Evolutionary conservation across 2,329 filamentous ascomycete genomes (phyloP).

Genomic region (Dryadomyces quercus-mongolicae): DNA sequence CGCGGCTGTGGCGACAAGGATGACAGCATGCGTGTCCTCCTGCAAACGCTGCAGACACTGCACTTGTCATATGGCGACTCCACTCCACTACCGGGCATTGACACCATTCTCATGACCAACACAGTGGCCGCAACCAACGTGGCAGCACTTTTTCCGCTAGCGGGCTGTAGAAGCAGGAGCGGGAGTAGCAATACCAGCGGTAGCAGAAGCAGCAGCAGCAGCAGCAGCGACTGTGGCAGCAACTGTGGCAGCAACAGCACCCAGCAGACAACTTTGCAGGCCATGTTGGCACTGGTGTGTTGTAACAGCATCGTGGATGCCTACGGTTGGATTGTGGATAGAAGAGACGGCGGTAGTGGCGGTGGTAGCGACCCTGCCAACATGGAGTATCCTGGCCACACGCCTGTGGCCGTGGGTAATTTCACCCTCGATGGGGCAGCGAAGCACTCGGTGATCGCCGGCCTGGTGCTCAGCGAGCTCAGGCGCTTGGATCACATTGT

Average conservation of each 20-base stretch:
- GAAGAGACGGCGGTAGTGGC: background rate
- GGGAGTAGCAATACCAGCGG: background rate
- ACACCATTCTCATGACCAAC: background rate
- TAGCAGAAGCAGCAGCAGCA: background rate
- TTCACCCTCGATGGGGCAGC: background rate
- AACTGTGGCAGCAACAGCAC: background rate
- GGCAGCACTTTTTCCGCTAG: background rate
- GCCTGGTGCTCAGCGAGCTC: background rate
- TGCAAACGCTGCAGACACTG: background rate
- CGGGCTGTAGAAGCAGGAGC: too few relatives aligned
- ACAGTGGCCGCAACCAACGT: background rate
- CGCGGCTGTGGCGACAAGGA: background rate
- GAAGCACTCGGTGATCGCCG: background rate
- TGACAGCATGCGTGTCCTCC: background rate
- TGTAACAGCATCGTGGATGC: background rate
- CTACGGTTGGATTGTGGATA: background rate
- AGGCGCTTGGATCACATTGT: background rate
- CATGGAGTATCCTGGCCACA: background rate
- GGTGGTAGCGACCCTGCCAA: background rate
- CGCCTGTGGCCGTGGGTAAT: background rate
- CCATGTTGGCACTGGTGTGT: background rate
- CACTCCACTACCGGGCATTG: background rate
- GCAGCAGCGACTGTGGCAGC: background rate
- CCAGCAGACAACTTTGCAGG: background rate
- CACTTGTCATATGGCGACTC: background rate